A percentile compares a stretch with the other conserved stretches of the same genome.
phyloP scores from a whole-genome alignment of 176 grass and related monocot genomes.

The Lolium multiflorum region DNA sequence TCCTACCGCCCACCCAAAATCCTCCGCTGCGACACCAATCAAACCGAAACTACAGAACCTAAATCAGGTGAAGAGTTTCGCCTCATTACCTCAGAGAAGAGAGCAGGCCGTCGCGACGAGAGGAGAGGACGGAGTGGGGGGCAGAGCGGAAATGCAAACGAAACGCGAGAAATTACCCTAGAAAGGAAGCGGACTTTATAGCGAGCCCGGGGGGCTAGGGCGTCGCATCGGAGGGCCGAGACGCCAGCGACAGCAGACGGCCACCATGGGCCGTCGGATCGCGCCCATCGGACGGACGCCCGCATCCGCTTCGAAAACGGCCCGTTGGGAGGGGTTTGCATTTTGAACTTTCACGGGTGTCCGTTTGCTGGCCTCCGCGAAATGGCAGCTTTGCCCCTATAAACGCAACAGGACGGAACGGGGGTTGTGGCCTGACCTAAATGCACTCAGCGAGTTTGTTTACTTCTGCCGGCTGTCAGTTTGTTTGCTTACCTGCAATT shows the following conservation, averaged over 20 bases:
- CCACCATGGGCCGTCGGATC: slow-evolving; percentile 52
- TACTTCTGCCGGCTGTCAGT: background rate
- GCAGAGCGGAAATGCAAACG: background rate
- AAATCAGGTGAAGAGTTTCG: background rate
- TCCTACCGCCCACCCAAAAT: background rate
- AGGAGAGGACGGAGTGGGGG: background rate
- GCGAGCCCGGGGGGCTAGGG: slow-evolving; percentile 36
- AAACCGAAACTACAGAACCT: background rate
- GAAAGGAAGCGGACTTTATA: slow-evolving; percentile 54
- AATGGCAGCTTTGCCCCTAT: slow-evolving; percentile 49
- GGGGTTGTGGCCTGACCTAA: slow-evolving; percentile 15
- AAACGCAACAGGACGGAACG: background rate
- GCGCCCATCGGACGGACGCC: slow-evolving; percentile 44
- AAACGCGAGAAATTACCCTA: slow-evolving; percentile 5
- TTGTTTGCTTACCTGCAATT: too few species aligned
- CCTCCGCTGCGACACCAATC: background rate
- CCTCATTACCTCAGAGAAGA: slow-evolving; percentile 39
- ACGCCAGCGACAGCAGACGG: slow-evolving; percentile 41
- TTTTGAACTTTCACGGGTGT: slow-evolving; percentile 62
- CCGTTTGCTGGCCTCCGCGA: background rate
- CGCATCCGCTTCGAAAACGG: slow-evolving; percentile 43
- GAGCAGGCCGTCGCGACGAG: background rate
- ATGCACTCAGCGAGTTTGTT: background rate
- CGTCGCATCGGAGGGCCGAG: slow-evolving; percentile 60
- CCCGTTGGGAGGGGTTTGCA: slow-evolving; percentile 41